These are phyloP conservation scores for Hysterium pulicare DNA, from an alignment of 2,329 filamentous ascomycete genomes.

Conservation along the genomic window DNA sequence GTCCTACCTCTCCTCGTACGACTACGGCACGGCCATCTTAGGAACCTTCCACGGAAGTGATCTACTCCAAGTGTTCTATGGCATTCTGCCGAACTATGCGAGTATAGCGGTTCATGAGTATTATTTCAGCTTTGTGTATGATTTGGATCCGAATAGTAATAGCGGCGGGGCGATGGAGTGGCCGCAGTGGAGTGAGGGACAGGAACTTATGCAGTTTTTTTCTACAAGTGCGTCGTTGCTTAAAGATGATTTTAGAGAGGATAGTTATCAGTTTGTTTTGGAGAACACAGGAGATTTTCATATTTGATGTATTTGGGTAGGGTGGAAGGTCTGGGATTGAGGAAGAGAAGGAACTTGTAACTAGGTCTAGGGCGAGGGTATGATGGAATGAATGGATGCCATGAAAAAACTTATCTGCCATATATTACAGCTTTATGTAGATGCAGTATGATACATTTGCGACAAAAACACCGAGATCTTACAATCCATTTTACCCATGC, in stretches of 20 bases:
- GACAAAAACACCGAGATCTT: too few species aligned
- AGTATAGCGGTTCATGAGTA: conserved; percentile 61
- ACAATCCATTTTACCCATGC: background rate
- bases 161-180: conserved; percentile 44
- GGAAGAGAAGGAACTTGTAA: background rate
- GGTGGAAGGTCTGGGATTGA: background rate
- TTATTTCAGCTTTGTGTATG: conserved; percentile 70
- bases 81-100: conserved; percentile 61
- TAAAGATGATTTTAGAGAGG: conserved; percentile 49
- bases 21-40: conserved; percentile 66
- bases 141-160: conserved; percentile 64
- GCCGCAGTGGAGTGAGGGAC: conserved; percentile 52
- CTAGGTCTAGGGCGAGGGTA: too few species aligned
- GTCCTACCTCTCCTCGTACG: conserved; percentile 73
- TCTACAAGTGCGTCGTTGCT: conserved; percentile 37
- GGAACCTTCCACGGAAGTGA: conserved; percentile 75
- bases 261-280: conserved; percentile 43
- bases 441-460: too few species aligned
- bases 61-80: conserved; percentile 66
- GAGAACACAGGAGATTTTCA: conserved; percentile 19
- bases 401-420: too few species aligned
- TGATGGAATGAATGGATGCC: too few species aligned
- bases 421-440: too few species aligned
- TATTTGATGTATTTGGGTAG: conserved; percentile 8
- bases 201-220: conserved; percentile 52